Conservation (phyloP, 2,329 filamentous ascomycete species). For the Aspergillus chevalieri region DNA sequence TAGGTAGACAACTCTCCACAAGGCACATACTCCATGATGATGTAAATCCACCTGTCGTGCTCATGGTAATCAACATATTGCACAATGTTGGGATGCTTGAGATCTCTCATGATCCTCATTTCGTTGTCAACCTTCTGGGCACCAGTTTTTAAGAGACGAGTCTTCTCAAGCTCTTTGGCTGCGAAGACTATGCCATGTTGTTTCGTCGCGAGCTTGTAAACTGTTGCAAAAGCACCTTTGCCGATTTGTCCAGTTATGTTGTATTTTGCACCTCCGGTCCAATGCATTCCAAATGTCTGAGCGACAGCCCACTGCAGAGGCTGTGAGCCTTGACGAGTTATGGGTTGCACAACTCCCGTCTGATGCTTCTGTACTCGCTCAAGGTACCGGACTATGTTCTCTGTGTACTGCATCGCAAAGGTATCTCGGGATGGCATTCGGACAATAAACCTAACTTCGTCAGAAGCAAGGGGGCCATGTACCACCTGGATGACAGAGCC, state of each 20-base stretch:
- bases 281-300: constrained; percentile 60
- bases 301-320: constrained; percentile 30
- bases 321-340: constrained; percentile 18
- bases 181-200: constrained; percentile 77
- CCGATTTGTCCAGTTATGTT: constrained; percentile 77
- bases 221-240: constrained; percentile 89
- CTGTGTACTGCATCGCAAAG: constrained; percentile 59
- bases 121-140: constrained; percentile 91
- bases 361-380: constrained; percentile 23
- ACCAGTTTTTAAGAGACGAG: constrained; percentile 87
- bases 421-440: constrained; percentile 73
- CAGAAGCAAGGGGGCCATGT: constrained; percentile 41
- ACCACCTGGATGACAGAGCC: constrained; percentile 69
- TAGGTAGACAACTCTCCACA: constrained; percentile 76
- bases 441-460: constrained; percentile 75
- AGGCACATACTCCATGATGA: constrained; percentile 92
- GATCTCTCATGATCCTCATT: constrained; percentile 86
- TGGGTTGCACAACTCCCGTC: constrained; percentile 16
- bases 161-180: constrained; percentile 91
- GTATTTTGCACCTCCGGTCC: constrained; percentile 77
- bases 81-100: constrained; percentile 85
- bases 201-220: constrained; percentile 84
- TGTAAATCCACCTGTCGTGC: constrained; percentile 73
- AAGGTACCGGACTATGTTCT: constrained; percentile 66
- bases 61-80: constrained; percentile 86